Evolutionary conservation across 1,284 basidiomycete species (phyloP), one percentile per base, ranked within the genome.

Genomic region (Caloboletus inedulis): DNA sequence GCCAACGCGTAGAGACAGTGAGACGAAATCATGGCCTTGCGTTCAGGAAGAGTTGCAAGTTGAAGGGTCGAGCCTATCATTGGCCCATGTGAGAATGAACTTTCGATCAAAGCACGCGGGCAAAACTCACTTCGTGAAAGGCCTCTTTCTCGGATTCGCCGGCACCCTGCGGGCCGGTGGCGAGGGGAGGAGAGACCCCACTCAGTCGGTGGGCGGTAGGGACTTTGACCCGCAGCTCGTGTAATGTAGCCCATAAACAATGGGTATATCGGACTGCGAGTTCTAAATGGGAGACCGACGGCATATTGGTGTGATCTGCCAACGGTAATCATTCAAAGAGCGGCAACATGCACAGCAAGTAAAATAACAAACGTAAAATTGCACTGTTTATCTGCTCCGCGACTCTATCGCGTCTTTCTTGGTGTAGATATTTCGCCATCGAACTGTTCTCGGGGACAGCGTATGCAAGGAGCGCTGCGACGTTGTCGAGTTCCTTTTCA

Each of bases 301-400:
- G 77, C 46, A 73, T 69, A 7, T 76, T 76, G 1, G 70, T 72
- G 42, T 77, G 73, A 64, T 80, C 87, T 89, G 49, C 39, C 56
- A 54, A 34, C n/a, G 36, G 16, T 16, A 5, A 36, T 48, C 16
- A 51, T 52, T 52, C 57, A 52, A 19, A 49, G 3, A 10, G 21
- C 12, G 18, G 37, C 37, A 19, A 40, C 27, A 30, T 12, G 16
- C 19, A 40, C 19, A 4, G 2, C 6, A 12, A 0, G 40, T 29
- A 49, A 58, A 36, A 52, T 13, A 2, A 74, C 89, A 64, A 60
- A 90, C 90, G 74, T 4, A 95, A 70, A 47, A 95, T 90, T 10
- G 93, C 93, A 44, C 82, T 80, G 59, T 94, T 89, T 49, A 96
- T 85, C 70, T 94, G 89, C 53, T 91, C 87, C 1, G 92, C 92